Percentiles rank a stretch among this genome's conserved stretches.
phyloP scores from a whole-genome alignment of 148 eudicot species.

The Nyssa sinensis region DNA sequence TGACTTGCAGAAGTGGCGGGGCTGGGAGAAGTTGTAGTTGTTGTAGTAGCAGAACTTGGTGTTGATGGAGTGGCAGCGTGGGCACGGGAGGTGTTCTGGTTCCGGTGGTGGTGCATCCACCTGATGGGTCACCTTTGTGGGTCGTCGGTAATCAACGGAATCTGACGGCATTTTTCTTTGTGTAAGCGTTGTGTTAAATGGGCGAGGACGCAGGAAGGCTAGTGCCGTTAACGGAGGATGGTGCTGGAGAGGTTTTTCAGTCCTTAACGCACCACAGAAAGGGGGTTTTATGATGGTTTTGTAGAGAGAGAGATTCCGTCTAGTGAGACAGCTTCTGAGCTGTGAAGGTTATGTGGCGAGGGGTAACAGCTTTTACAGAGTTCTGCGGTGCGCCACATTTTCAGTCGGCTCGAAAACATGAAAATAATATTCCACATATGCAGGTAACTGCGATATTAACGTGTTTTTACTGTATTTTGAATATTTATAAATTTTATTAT shows the following conservation, averaged over 20 bases:
- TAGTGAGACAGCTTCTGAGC: constrained; percentile 19
- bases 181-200: neutral
- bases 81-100: constrained; percentile 65
- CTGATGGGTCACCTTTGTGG: constrained; percentile 21
- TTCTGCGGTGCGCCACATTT: constrained; percentile 15
- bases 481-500: too few species aligned
- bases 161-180: constrained; percentile 27
- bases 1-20: constrained; percentile 81
- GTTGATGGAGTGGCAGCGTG: constrained; percentile 64
- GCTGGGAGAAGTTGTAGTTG: constrained; percentile 87
- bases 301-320: constrained; percentile 3
- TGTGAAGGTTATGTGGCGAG: constrained; percentile 10
- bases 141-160: constrained; percentile 19
- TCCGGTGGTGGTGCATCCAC: constrained; percentile 39
- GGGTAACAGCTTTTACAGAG: constrained; percentile 35
- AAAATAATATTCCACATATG: too few species aligned
- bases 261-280: neutral
- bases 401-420: constrained; percentile 37
- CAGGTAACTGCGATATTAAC: too few species aligned
- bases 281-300: constrained; percentile 21
- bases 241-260: neutral
- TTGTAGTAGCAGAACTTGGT: constrained; percentile 90
- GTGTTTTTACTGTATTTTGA: too few species aligned
- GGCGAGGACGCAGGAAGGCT: neutral
- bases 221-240: neutral